Base-by-base conservation (phyloP, 2,329 filamentous ascomycete genomes). In the Blastomyces parvus region DNA sequence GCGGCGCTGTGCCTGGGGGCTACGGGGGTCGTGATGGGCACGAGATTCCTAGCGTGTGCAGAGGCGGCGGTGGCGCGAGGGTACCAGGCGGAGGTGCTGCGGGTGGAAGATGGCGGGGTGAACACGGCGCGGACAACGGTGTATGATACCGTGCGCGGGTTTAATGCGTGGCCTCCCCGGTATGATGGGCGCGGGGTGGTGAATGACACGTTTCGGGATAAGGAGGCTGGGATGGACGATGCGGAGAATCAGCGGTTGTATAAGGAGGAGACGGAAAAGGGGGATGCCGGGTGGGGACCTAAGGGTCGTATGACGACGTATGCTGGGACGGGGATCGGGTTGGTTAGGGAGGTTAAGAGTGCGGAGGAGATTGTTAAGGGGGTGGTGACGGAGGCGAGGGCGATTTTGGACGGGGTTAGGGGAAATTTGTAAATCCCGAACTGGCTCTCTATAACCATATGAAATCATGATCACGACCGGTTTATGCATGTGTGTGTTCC, bases 261-360 rank as follows among this genome's bases (percentile, higher is more conserved):
- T 71, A 71, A 78, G 42, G 74, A 79, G 66, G 84, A 83, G 48
- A 68, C 81, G 69, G 72, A 77, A 68, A 19, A 77, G 82, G 59
- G 81, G 81, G 74, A 74, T 2, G 73, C 79, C 6, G 83, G 79
- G 3, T 81, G 83, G 81, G 84, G 83, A 30, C 74, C 74, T 0
- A 71, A 79, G 11, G 83, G 79, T 3, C 78, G 85, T 64, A 75
- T 87, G 76, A 85, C 83, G 4, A 83, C 83, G 11, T 88, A 86
- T 77, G 84, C 83, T 17, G 85, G 86, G 3, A 82, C 82, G 25
- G 85, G 80, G 0, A 81, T 88, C 17, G 86, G 86, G 0, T 74
- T 88, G 65, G 77, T 87, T 1, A 81, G 73, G 56, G 72, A 79
- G 48, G 75, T 83, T 0, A 77, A 78, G 67, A 70, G 75, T 19